These are phyloP conservation scores for Davidsoniella eucalypti DNA, from an alignment of 2,329 filamentous ascomycete species.

Conservation along the genomic window DNA sequence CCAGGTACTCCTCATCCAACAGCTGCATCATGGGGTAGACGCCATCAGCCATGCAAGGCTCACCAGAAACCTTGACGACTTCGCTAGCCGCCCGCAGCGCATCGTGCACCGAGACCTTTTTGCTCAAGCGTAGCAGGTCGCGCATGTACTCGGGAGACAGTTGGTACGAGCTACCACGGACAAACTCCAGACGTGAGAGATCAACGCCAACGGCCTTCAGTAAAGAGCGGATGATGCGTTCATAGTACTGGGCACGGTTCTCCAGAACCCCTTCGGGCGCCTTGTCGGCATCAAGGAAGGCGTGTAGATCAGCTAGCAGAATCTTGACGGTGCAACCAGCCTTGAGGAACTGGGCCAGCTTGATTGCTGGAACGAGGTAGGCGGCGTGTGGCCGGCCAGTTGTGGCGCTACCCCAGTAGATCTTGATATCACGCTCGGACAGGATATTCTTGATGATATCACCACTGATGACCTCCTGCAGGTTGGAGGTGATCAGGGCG, in stretches of 20 bases:
- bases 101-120: conserved; percentile 51
- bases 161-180: conserved; percentile 75
- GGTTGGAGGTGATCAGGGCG: conserved; percentile 61
- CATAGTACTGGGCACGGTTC: conserved; percentile 71
- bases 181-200: conserved; percentile 64
- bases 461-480: conserved; percentile 67
- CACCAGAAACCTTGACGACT: conserved; percentile 80
- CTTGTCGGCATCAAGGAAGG: conserved; percentile 70
- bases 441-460: conserved; percentile 66
- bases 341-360: conserved; percentile 73
- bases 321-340: conserved; percentile 73
- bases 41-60: conserved; percentile 44
- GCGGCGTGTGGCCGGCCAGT: conserved; percentile 80
- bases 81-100: conserved; percentile 85
- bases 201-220: conserved; percentile 65
- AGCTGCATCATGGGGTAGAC: conserved; percentile 50
- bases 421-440: conserved; percentile 53
- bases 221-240: conserved; percentile 54
- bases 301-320: conserved; percentile 59
- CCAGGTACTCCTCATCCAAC: conserved; percentile 77
- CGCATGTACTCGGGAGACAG: conserved; percentile 58
- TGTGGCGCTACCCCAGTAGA: conserved; percentile 82
- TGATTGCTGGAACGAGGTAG: conserved; percentile 78
- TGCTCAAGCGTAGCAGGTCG: conserved; percentile 65
- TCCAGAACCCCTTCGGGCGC: conserved; percentile 78